Percentiles rank a stretch among this genome's conserved stretches.
phyloP scores from a whole-genome alignment of 768 basidiomycete species.

The Boletus pseudopeckii region DNA sequence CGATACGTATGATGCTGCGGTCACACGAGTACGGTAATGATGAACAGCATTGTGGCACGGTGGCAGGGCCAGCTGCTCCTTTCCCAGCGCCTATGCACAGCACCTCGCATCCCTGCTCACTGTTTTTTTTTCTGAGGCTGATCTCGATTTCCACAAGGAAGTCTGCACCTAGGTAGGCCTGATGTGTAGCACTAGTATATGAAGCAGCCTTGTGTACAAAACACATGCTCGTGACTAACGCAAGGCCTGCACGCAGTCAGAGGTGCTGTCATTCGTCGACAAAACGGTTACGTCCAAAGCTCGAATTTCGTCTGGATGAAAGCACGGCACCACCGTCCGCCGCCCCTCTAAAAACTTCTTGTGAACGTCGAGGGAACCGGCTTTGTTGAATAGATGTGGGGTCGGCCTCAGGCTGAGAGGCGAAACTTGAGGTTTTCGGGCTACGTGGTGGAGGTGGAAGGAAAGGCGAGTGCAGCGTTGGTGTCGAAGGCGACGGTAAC shows the following conservation, averaged over 20 bases:
- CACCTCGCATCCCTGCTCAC: background rate
- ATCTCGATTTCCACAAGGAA: background rate
- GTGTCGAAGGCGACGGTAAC: constrained; percentile 30
- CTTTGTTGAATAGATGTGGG: constrained; percentile 31
- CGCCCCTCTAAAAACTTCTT: constrained; percentile 1
- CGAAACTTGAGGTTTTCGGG: constrained; percentile 4
- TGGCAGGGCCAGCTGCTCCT: background rate
- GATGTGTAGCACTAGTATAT: background rate
- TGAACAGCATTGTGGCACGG: background rate
- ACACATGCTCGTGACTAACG: background rate
- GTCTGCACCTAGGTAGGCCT: background rate
- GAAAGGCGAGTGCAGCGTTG: constrained; percentile 17
- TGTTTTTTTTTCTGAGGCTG: background rate
- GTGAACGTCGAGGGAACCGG: constrained; percentile 39
- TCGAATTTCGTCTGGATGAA: constrained; percentile 17
- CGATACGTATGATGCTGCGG: background rate
- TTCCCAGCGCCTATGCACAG: background rate
- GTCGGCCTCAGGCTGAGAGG: constrained; percentile 35
- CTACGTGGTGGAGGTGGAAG: constrained; percentile 28
- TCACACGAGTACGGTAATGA: background rate
- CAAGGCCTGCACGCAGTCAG: background rate
- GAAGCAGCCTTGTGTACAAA: constrained; percentile 2
- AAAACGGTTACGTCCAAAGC: constrained; percentile 1
- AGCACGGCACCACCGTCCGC: constrained; percentile 22
- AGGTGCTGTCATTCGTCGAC: constrained; percentile 11